Percentiles rank a stretch among this genome's conserved stretches.
These are phyloP conservation scores for sorghum (Sorghum bicolor) DNA, from an alignment of 176 grass and related monocot species.

Conservation along the genomic window DNA sequence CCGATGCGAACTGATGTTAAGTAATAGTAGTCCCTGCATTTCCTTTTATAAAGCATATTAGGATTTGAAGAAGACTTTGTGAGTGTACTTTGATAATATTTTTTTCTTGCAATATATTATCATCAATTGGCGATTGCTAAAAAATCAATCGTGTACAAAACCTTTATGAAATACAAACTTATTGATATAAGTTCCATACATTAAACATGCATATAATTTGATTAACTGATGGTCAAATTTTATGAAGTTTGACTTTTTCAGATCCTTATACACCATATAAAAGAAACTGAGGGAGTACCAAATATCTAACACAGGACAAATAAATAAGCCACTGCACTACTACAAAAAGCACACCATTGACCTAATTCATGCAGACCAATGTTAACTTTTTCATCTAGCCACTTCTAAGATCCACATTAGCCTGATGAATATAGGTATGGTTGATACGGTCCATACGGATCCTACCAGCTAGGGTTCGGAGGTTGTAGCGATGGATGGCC, in stretches of 20 bases:
- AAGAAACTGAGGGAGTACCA: neutral
- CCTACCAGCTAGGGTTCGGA: too few species aligned
- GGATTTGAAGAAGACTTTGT: neutral
- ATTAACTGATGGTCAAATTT: neutral
- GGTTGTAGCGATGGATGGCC: too few species aligned
- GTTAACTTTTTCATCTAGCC: neutral
- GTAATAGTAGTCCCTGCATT: neutral
- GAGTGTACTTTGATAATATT: neutral
- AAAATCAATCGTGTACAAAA: neutral
- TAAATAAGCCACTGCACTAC: neutral
- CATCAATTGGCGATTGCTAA: neutral
- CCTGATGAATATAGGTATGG: neutral
- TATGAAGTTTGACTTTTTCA: neutral
- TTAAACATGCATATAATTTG: neutral
- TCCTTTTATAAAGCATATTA: neutral
- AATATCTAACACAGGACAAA: neutral
- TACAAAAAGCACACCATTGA: neutral
- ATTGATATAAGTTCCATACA: neutral
- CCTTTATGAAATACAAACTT: neutral
- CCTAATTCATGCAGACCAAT: neutral
- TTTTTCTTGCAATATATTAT: neutral
- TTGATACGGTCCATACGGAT: too few species aligned
- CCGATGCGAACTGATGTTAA: neutral
- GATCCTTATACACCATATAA: neutral
- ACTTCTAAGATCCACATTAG: neutral